Evolutionary conservation across 2,329 filamentous ascomycete genomes (phyloP).

Genomic region (Mollisia scopiformis): DNA sequence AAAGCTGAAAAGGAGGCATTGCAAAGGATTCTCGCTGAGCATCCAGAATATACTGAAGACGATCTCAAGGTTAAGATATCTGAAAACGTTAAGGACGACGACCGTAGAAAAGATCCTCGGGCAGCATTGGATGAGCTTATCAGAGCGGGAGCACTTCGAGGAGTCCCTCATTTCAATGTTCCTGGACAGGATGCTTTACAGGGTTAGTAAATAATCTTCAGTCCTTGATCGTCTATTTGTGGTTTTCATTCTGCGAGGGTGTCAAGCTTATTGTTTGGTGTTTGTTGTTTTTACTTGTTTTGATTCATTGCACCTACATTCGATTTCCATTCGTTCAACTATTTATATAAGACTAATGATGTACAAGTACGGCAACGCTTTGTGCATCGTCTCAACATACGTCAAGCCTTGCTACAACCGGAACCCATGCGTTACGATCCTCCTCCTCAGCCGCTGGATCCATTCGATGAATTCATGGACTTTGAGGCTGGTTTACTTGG

Average conservation of each 20-base stretch:
- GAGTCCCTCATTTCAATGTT: too few species aligned
- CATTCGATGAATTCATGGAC: not conserved
- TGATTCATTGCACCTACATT: too few species aligned
- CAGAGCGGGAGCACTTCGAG: too few species aligned
- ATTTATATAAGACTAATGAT: not conserved
- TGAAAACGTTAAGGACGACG: conserved; percentile 51
- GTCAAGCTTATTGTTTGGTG: too few species aligned
- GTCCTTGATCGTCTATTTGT: too few species aligned
- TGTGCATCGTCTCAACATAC: not conserved
- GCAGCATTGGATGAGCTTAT: not conserved
- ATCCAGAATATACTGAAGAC: conserved; percentile 63
- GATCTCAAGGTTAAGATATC: conserved; percentile 63
- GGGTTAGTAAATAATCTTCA: too few species aligned
- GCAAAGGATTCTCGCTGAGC: conserved; percentile 55
- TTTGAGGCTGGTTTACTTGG: not conserved
- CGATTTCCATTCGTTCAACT: too few species aligned
- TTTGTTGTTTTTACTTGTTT: not conserved
- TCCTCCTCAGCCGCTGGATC: not conserved
- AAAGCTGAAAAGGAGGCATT: conserved; percentile 62
- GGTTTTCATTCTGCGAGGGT: too few species aligned
- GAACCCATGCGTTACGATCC: too few species aligned
- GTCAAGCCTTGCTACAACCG: not conserved
- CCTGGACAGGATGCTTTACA: too few species aligned
- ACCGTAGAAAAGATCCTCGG: conserved; percentile 22
- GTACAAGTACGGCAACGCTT: not conserved